Evolutionary conservation across 2,329 filamentous ascomycete species (phyloP), one percentile per base, ranked within the genome.

Genomic region (Aotearoamyces nothofagi): DNA sequence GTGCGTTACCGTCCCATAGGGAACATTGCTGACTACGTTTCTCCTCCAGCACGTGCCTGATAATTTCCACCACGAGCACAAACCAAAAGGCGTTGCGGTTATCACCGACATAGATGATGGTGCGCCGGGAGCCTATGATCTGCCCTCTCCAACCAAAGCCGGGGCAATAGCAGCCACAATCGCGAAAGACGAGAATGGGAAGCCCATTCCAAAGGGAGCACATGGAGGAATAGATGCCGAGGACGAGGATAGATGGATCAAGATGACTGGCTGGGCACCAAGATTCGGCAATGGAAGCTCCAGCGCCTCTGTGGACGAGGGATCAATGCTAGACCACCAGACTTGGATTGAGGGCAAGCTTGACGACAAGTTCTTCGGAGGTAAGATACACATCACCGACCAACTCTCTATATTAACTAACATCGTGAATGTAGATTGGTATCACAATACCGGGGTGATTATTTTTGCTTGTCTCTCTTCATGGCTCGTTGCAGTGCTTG

Each of bases 401-500:
- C 15, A 34, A 15, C 20, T 22, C n/a, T 20, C n/a, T n/a, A 7
- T 20, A 7, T 20, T 20, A 7, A 20, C 19, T 22, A 24, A 17
- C 5, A 22, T 26, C n/a, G 9, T 39, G n/a, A n/a, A 82, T 35
- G 26, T 39, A 82, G 84, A 96, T 52, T 98, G 90, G 90, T 98
- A 96, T 53, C 86, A 98, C 54, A 98, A 98, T 53, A 75, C 86
- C 3, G 90, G 64, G n/a, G 60, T 98, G 36, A 94, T 98, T 48
- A 65, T 87, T 40, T 94, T 98, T 49, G 83, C 87, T 29, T 94
- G 84, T 49, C 61, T 98, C 29, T 62, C 71, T 16, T 93, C 87
- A 13, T 98, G 87, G 86, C 64, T 93, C 4, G 65, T 94, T 20
- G 87, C 86, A 16, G 64, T 87, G 12, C 61, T 98, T 7, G 90